Evolutionary conservation across 148 eudicot genomes (phyloP), one percentile per base, ranked within the genome.

Genomic region (Limonium bicolor): DNA sequence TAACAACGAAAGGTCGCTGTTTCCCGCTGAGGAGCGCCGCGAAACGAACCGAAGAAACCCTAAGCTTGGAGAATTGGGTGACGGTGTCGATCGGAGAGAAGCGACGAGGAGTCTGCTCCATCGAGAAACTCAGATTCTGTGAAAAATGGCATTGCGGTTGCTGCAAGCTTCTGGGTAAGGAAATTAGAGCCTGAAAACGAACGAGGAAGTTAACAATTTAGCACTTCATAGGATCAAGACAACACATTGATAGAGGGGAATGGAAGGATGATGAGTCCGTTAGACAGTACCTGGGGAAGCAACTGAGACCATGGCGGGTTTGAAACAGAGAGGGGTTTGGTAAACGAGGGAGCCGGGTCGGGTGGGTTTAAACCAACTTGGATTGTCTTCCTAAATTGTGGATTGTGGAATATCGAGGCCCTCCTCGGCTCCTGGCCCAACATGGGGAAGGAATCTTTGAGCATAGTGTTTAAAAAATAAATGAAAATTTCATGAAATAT

Each of bases 201-300:
- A 20, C 36, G 14, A 9, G 23, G 10, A 23, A 19, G 36, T 8
- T 35, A 46, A 28, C 17, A 29, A 3, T 36, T 7, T 20, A 3
- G 1, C 4, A 1, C 11, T 37, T 1, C 12, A 2, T 13, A 3
- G 31, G 7, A 0, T 32, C 38, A 7, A 25, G 1, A 51, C 0
- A 20, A 14, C 13, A 10, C 18, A 36, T 20, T 50, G 21, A 7
- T 6, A 16, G 12, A 3, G 31, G 41, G 29, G 44, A 47, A 20
- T 12, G 14, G n/a, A 17, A 21, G 7, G 17, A 17, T 36, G 36
- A n/a, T n/a, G n/a, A n/a, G n/a, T n/a, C n/a, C n/a, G n/a, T n/a
- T n/a, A n/a, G 23, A 25, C 15, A 15, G n/a, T 27, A 58, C 68
- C 69, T 73, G 75, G 51, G 72, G 66, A 25, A 69, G 66, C 43